These are phyloP conservation scores for Pestalotiopsis sp. DNA, from an alignment of 2,329 filamentous ascomycete species.

Conservation along the genomic window DNA sequence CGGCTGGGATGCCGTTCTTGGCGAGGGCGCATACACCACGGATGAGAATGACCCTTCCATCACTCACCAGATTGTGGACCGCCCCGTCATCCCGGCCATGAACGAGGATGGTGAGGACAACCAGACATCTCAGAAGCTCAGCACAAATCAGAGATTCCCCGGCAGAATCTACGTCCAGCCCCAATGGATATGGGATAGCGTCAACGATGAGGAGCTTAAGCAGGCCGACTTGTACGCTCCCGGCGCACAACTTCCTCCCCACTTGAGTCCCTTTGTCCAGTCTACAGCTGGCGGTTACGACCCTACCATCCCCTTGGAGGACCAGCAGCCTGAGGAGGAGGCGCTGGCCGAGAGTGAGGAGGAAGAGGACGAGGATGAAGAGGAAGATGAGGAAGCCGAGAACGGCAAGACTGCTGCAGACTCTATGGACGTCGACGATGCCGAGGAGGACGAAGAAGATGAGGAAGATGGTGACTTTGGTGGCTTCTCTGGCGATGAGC, in stretches of 20 bases:
- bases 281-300: constrained; percentile 86
- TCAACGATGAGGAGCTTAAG: constrained; percentile 90
- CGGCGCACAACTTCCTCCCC: constrained; percentile 86
- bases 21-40: constrained; percentile 89
- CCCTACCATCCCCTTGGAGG: constrained; percentile 80
- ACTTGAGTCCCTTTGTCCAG: constrained; percentile 96
- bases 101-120: constrained; percentile 59
- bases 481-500: constrained; percentile 55
- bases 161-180: constrained; percentile 93
- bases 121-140: constrained; percentile 62
- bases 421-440: constrained; percentile 53
- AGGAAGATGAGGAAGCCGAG: constrained; percentile 46
- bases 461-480: constrained; percentile 45
- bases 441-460: constrained; percentile 46
- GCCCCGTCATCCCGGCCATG: constrained; percentile 71
- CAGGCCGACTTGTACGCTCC: constrained; percentile 87
- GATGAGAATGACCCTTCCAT: constrained; percentile 87
- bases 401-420: constrained; percentile 45
- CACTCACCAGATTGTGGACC: constrained; percentile 95
- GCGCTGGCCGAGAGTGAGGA: constrained; percentile 70
- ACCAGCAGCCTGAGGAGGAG: constrained; percentile 87
- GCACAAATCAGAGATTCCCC: constrained; percentile 75
- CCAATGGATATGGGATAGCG: constrained; percentile 97
- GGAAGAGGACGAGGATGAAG: constrained; percentile 50
- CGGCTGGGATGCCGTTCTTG: constrained; percentile 90